These are phyloP conservation scores for Mycena olivaceomarginata DNA, from an alignment of 768 basidiomycete species.

Conservation along the genomic window DNA sequence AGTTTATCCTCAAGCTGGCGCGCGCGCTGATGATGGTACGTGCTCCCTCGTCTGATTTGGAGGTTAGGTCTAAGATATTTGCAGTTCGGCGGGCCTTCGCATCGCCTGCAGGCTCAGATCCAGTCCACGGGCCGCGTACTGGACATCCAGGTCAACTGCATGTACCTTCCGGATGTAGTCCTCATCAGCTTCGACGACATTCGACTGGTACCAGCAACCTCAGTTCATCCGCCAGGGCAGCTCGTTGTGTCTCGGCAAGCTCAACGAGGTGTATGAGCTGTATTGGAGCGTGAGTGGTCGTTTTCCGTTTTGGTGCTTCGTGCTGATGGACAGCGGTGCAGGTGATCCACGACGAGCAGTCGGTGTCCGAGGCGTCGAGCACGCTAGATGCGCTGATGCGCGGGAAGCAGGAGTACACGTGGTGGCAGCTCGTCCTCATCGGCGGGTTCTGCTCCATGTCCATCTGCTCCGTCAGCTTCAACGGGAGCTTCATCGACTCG, in stretches of 20 bases:
- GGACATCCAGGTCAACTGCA: slow-evolving; percentile 81
- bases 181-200: slow-evolving; percentile 89
- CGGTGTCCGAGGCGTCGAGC: slow-evolving; percentile 82
- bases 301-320: background rate
- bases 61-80: background rate
- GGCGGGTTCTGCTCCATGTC: slow-evolving; percentile 87
- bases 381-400: slow-evolving; percentile 87
- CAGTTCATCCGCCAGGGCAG: slow-evolving; percentile 84
- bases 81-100: slow-evolving; percentile 84
- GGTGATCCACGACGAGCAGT: slow-evolving; percentile 91
- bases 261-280: slow-evolving; percentile 79
- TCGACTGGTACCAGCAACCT: slow-evolving; percentile 88
- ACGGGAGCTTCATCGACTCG: slow-evolving; percentile 86
- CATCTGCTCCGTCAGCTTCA: slow-evolving; percentile 85
- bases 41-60: background rate
- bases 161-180: slow-evolving; percentile 86
- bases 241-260: slow-evolving; percentile 85
- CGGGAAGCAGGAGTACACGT: slow-evolving; percentile 74
- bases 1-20: slow-evolving; percentile 89
- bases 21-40: slow-evolving; percentile 93
- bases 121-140: slow-evolving; percentile 87
- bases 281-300: slow-evolving; percentile 79
- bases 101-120: slow-evolving; percentile 89
- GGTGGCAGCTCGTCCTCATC: slow-evolving; percentile 78
- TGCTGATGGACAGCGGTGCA: slow-evolving; percentile 48